Evolutionary conservation across 2,329 filamentous ascomycete species (phyloP), one percentile per base, ranked within the genome.

Genomic region (Neophaeococcomyces aloes): DNA sequence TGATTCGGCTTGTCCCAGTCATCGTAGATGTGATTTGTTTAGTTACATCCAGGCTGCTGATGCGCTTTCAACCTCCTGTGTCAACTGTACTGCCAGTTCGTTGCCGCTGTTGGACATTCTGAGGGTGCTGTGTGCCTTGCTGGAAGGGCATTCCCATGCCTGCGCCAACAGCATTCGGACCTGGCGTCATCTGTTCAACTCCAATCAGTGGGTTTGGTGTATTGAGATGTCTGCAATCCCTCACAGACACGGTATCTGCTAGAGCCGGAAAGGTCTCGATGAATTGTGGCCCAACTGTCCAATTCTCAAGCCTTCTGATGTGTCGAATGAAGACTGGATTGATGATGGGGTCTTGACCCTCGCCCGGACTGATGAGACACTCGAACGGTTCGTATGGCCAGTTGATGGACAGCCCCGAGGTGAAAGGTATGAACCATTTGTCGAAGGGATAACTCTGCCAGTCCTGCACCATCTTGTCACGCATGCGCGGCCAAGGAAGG

Each of bases 241-340:
- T 63, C 19, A 69, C 63, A 34, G 46, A 59, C 19, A 59, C 55
- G 1, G 64, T 63, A 44, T 68, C 66, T 6, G 59, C 62, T 47
- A 83, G 58, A 7, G 59, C 60, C 0, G 86, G 85, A 54, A 82
- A 86, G 0, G 73, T 68, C 48, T 72, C 69, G 17, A 73, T 71
- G 61, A 91, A 91, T 1, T 69, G 68, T 4, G 75, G 72, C 0
- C 86, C 86, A 1, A 94, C 58, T 46, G 77, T 82, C 87, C 88
- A 95, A 56, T 94, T 94, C 47, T 79, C 75, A 30, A 87, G 58
- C 33, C 83, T 72, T 2, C 81, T 66, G 38, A 94, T 58, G 59
- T 95, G 87, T 29, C 78, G 71, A 63, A 93, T 85, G 59, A 94
- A 94, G 0, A 86, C 83, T 0, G 86, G 86, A 51, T 91, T 94